Percentiles rank a stretch among this genome's conserved stretches.
phyloP scores from a whole-genome alignment of 139 green algal species.

The Tetradesmus obliquus region DNA sequence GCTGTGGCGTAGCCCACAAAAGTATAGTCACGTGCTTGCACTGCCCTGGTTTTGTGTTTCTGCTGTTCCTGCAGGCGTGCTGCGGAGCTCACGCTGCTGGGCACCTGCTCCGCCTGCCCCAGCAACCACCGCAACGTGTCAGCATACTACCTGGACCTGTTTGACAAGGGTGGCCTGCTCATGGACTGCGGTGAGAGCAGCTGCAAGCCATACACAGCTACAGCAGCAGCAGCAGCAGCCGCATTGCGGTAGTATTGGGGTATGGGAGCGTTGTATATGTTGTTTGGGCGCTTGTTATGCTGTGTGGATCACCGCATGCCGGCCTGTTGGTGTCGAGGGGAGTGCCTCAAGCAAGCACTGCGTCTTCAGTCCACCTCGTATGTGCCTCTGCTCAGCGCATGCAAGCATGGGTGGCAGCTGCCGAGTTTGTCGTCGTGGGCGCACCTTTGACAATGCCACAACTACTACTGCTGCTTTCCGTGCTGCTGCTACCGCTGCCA shows the following conservation, averaged over 20 bases:
- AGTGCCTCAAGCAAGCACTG: too few relatives aligned
- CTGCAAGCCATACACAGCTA: background rate
- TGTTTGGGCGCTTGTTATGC: background rate
- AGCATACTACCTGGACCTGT: slow-evolving; percentile 84
- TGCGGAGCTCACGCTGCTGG: slow-evolving; percentile 68
- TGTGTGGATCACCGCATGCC: background rate
- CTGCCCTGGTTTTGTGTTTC: too few relatives aligned
- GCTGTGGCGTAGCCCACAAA: too few relatives aligned
- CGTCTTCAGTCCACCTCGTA: too few relatives aligned
- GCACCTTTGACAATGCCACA: background rate
- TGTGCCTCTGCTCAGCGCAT: background rate
- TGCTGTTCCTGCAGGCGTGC: background rate
- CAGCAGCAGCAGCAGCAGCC: too few relatives aligned
- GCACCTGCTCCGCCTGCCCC: slow-evolving; percentile 81
- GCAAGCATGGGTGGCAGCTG: background rate
- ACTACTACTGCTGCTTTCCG: background rate
- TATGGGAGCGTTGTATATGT: background rate
- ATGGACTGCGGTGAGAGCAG: slow-evolving; percentile 90
- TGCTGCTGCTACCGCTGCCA: background rate
- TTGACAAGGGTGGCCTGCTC: slow-evolving; percentile 66
- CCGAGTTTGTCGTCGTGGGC: too few relatives aligned
- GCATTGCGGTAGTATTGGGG: background rate
- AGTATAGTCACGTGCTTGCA: too few relatives aligned
- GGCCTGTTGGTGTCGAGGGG: too few relatives aligned
- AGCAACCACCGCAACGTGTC: slow-evolving; percentile 98